These are phyloP conservation scores for Paspalum vaginatum DNA, from an alignment of 176 grass and related monocot species.

Conservation along the genomic window DNA sequence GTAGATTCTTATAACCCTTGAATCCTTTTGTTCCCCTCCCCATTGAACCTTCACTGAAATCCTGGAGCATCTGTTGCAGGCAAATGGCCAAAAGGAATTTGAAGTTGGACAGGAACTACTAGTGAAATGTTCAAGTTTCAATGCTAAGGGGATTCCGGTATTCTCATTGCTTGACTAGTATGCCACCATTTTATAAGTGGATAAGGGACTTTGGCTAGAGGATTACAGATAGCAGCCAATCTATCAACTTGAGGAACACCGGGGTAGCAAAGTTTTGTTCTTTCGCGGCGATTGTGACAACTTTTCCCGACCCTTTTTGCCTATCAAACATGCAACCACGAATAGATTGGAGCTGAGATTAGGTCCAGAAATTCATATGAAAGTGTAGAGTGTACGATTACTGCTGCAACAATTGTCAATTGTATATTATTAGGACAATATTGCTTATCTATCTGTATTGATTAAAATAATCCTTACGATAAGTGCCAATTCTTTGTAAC, in stretches of 20 bases:
- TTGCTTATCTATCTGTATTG: neutral
- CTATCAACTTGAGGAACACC: neutral
- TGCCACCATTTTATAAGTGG: constrained; percentile 10
- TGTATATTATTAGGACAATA: constrained; percentile 7
- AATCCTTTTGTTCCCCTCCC: neutral
- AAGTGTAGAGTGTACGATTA: constrained; percentile 1
- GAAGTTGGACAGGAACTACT: constrained; percentile 66
- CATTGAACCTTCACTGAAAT: neutral
- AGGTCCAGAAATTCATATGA: constrained; percentile 3
- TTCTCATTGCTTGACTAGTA: constrained; percentile 62
- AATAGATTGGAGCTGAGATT: neutral
- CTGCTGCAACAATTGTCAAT: constrained; percentile 2
- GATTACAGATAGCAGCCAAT: constrained; percentile 26
- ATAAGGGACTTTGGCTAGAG: neutral
- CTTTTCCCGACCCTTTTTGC: neutral
- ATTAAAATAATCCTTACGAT: neutral
- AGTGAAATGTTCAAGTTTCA: constrained; percentile 68
- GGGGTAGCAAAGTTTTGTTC: constrained; percentile 27
- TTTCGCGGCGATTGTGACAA: neutral
- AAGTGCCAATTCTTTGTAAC: neutral
- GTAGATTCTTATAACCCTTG: neutral
- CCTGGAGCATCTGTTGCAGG: constrained; percentile 44
- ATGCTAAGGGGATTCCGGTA: constrained; percentile 77
- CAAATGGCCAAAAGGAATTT: constrained; percentile 58
- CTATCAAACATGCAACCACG: neutral